Conservation (phyloP, 768 basidiomycete genomes). For the Lanmaoa pseudosensibilis region DNA sequence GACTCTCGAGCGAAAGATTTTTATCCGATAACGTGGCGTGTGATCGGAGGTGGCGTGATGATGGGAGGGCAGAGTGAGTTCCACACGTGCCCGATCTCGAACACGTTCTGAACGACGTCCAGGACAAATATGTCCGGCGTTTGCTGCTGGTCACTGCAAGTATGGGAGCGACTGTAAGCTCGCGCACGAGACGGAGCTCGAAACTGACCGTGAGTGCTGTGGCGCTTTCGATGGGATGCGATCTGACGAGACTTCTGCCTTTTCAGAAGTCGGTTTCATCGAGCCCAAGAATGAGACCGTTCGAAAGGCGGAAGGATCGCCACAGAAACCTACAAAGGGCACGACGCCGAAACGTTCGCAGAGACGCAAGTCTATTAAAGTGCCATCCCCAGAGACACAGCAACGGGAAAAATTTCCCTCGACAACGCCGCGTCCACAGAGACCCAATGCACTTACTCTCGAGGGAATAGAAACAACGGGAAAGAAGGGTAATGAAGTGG, state of each 20-base stretch:
- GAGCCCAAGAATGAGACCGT: constrained; percentile 2
- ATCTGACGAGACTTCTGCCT: not conserved
- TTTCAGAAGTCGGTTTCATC: constrained; percentile 19
- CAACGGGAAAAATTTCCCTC: not conserved
- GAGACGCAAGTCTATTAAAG: constrained; percentile 8
- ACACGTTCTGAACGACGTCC: not conserved
- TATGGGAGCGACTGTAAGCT: constrained; percentile 30
- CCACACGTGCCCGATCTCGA: not conserved
- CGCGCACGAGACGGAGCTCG: constrained; percentile 29
- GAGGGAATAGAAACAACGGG: not conserved
- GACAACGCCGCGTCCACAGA: not conserved
- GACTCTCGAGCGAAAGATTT: constrained; percentile 47
- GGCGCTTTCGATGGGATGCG: not conserved
- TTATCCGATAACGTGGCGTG: constrained; percentile 72
- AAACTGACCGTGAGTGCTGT: constrained; percentile 22
- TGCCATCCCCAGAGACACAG: not conserved
- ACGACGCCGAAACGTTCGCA: constrained; percentile 7
- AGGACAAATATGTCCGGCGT: constrained; percentile 31
- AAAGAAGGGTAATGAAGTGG: not conserved
- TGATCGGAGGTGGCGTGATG: constrained; percentile 77
- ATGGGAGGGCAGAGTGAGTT: constrained; percentile 46
- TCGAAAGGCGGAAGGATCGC: not conserved
- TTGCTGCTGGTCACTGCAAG: constrained; percentile 24
- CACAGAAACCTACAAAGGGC: not conserved
- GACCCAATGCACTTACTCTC: not conserved